These are phyloP conservation scores for Urostyla sp. DNA, from an alignment of 73 alveolate species.

Conservation along the genomic window DNA sequence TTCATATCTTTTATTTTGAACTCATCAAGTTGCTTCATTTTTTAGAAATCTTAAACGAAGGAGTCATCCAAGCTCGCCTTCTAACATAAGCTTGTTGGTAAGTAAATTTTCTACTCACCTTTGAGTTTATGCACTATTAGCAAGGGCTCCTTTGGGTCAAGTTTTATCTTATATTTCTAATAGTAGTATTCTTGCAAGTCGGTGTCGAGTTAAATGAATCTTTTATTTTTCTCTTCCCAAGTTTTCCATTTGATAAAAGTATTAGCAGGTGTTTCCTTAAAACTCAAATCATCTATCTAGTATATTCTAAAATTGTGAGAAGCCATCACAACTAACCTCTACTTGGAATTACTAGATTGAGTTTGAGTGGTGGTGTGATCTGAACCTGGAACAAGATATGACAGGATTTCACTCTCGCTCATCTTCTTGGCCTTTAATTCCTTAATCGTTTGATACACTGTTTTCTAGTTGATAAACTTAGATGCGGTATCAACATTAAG, in stretches of 20 bases:
- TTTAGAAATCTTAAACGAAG: constrained; percentile 56
- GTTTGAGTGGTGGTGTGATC: no score
- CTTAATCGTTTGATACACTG: not conserved
- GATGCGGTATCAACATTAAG: constrained; percentile 45
- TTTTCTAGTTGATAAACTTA: constrained; percentile 14
- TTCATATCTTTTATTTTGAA: constrained; percentile 18
- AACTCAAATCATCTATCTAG: constrained; percentile 20
- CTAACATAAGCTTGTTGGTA: constrained; percentile 85
- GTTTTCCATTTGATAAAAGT: not conserved
- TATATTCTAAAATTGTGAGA: constrained; percentile 32
- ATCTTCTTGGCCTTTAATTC: constrained; percentile 1
- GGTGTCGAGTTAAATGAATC: not conserved
- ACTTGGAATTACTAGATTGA: no score
- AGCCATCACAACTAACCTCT: constrained; percentile 45
- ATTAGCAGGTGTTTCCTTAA: not conserved
- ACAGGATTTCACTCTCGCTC: not conserved
- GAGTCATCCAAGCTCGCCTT: constrained; percentile 91
- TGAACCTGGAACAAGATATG: constrained; percentile 7
- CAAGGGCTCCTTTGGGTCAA: constrained; percentile 54
- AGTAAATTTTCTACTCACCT: constrained; percentile 51
- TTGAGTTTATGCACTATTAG: constrained; percentile 60
- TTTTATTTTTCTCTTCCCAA: not conserved
- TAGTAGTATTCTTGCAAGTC: not conserved
- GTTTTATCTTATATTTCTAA: not conserved
- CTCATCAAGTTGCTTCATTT: constrained; percentile 13